A percentile compares a stretch with the other conserved stretches of the same genome.
Conservation (phyloP, 805 yeast genomes). For the Kodamaea lidongshanica region DNA sequence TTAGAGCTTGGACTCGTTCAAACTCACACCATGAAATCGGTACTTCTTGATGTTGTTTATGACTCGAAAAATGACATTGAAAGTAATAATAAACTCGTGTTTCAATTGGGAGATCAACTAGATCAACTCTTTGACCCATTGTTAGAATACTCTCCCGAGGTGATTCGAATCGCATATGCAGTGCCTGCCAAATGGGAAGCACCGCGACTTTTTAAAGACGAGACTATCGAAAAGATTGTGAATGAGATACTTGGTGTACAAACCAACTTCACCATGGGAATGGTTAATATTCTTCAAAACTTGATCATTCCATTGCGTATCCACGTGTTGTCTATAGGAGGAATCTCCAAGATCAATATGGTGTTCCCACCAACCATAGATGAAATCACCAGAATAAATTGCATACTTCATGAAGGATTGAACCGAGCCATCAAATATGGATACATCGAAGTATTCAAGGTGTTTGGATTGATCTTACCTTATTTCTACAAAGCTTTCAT, state of each 20-base stretch:
- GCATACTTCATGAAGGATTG: slow-evolving; percentile 73
- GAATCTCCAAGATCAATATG: slow-evolving; percentile 63
- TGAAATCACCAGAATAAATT: slow-evolving; percentile 85
- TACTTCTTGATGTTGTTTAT: slow-evolving; percentile 71
- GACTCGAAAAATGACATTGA: slow-evolving; percentile 40
- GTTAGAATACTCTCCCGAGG: slow-evolving; percentile 87
- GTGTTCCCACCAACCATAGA: slow-evolving; percentile 94
- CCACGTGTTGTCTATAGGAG: slow-evolving; percentile 50
- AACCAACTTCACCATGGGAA: slow-evolving; percentile 61
- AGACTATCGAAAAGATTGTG: slow-evolving; percentile 44
- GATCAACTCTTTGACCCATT: slow-evolving; percentile 88
- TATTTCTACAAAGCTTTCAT: slow-evolving; percentile 89
- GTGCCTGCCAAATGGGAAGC: slow-evolving; percentile 41
- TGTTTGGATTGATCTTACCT: slow-evolving; percentile 77
- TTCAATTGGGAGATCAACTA: slow-evolving; percentile 72
- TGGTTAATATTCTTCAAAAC: slow-evolving; percentile 72
- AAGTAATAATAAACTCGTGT: slow-evolving; percentile 70
- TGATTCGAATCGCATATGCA: slow-evolving; percentile 62
- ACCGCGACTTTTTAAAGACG: slow-evolving; percentile 7
- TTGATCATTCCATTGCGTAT: slow-evolving; percentile 75
- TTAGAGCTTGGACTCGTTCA: slow-evolving; percentile 55
- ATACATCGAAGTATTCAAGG: slow-evolving; percentile 67
- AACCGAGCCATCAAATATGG: slow-evolving; percentile 64
- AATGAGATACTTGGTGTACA: slow-evolving; percentile 67
- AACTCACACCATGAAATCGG: slow-evolving; percentile 43